phyloP scores from a whole-genome alignment of 306 rosid genomes.

The Inga laurina region DNA sequence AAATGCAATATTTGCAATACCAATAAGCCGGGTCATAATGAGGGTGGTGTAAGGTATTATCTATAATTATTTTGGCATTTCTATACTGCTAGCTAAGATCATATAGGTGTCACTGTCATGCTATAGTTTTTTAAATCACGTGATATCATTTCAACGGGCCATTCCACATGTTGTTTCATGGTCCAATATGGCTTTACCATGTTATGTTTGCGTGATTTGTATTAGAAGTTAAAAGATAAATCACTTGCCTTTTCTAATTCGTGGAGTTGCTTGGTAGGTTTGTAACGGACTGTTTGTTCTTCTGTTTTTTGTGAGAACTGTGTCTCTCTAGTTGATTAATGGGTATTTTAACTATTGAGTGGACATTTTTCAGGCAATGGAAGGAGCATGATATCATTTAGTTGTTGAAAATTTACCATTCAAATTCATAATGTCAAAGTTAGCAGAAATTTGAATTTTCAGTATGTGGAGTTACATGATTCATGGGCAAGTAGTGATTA shows the following conservation, averaged over 20 bases:
- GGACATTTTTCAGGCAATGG: not conserved
- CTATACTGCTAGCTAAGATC: conserved; percentile 11
- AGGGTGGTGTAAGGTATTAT: conserved; percentile 95
- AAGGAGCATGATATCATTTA: not conserved
- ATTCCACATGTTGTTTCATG: not conserved
- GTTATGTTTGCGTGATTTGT: not conserved
- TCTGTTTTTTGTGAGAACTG: not conserved
- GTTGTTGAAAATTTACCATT: not conserved
- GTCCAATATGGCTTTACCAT: not conserved
- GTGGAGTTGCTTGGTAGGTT: not conserved
- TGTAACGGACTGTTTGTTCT: not conserved
- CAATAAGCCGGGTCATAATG: conserved; percentile 89
- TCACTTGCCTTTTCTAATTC: not conserved
- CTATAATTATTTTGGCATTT: conserved; percentile 25
- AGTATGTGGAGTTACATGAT: not conserved
- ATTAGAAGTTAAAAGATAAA: not conserved
- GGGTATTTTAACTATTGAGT: not conserved
- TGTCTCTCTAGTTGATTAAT: not conserved
- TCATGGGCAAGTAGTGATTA: not conserved
- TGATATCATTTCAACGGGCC: not conserved
- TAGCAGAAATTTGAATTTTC: not conserved
- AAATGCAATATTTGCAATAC: conserved; percentile 99
- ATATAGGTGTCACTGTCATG: not conserved
- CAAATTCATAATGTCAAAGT: not conserved
- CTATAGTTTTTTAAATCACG: not conserved